phyloP scores from a whole-genome alignment of 225 moss, liverwort and hornwort species.

The Straminergon stramineum region DNA sequence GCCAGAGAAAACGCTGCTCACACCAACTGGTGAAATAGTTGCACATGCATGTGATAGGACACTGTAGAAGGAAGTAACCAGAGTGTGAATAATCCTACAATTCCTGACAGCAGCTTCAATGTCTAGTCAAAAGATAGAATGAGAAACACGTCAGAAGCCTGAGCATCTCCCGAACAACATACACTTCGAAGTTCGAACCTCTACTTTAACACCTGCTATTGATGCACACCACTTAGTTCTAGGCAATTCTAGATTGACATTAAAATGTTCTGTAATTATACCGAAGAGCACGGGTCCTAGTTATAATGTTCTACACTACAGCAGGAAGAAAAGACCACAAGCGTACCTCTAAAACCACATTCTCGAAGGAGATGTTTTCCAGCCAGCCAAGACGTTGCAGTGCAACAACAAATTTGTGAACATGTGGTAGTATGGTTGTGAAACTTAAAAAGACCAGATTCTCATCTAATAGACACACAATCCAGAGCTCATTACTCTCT shows the following conservation, averaged over 20 bases:
- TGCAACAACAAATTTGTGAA: background rate
- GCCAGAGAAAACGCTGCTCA: background rate
- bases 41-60: background rate
- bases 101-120: background rate
- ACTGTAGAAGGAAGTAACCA: background rate
- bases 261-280: background rate
- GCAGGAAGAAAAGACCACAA: background rate
- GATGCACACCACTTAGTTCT: background rate
- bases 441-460: background rate
- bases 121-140: background rate
- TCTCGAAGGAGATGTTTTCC: background rate
- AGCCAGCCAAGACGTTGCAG: background rate
- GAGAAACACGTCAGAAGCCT: background rate
- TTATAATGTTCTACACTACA: background rate
- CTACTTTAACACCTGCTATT: background rate
- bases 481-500: background rate
- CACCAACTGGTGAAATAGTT: background rate
- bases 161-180: background rate
- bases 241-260: background rate
- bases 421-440: background rate
- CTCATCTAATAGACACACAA: background rate
- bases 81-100: background rate
- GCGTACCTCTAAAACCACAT: background rate
- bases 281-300: background rate
- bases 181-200: background rate